phyloP scores from a whole-genome alignment of 1,284 basidiomycete species.

The Cryptococcus maquisensis region DNA sequence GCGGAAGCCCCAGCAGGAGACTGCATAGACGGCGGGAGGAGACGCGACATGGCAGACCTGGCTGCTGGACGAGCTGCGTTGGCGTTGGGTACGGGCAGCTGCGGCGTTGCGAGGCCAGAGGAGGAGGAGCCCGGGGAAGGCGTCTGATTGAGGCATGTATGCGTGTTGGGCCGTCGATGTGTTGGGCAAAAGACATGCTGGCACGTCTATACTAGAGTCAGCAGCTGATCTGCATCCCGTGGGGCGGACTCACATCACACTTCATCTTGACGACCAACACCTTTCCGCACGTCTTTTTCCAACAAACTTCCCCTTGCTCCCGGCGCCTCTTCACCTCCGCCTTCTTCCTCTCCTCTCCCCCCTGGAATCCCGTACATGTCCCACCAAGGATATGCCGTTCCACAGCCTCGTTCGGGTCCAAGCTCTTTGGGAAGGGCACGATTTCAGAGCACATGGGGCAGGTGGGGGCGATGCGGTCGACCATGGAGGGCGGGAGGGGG shows the following conservation, averaged over 20 bases:
- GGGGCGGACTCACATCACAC: conserved; percentile 37
- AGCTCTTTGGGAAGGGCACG: conserved; percentile 27
- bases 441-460: conserved; percentile 46
- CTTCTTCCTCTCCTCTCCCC: conserved; percentile 39
- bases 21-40: conserved; percentile 19
- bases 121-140: conserved; percentile 10
- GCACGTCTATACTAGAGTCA: conserved; percentile 23
- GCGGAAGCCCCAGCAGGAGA: not conserved
- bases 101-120: conserved; percentile 21
- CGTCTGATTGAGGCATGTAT: conserved; percentile 28
- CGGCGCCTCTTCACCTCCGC: conserved; percentile 36
- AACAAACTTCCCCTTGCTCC: conserved; percentile 46
- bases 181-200: conserved; percentile 38
- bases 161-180: conserved; percentile 34
- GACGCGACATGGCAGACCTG: conserved; percentile 31
- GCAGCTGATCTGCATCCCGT: not conserved
- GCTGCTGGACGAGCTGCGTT: conserved; percentile 6
- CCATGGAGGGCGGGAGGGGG: conserved; percentile 42
- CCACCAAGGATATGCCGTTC: conserved; percentile 43
- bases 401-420: conserved; percentile 43
- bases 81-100: conserved; percentile 10
- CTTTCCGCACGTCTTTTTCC: conserved; percentile 41
- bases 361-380: conserved; percentile 38
- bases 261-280: conserved; percentile 44
- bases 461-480: conserved; percentile 46